Evolutionary conservation across 257 asterid genomes (phyloP).

Genomic region (Lycium barbarum): DNA sequence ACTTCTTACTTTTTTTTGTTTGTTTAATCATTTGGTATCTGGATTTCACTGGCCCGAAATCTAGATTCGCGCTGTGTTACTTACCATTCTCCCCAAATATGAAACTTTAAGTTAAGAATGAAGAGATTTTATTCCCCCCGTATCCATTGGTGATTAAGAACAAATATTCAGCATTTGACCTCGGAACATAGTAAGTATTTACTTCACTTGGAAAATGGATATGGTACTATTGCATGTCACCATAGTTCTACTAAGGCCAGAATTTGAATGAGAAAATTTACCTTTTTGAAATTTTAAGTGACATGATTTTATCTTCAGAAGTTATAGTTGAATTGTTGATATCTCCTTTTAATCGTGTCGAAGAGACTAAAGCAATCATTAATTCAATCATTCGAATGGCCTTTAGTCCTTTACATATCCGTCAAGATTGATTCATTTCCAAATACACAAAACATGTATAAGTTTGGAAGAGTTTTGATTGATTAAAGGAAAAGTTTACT

Average conservation of each 20-base stretch:
- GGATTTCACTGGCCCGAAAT: too few relatives aligned
- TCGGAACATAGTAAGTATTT: neutral
- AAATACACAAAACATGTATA: neutral
- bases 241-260: too few relatives aligned
- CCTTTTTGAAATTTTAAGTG: neutral
- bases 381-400: neutral
- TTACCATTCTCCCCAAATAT: neutral
- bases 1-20: too few relatives aligned
- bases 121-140: neutral
- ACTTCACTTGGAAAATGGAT: neutral
- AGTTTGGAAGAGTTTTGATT: too few relatives aligned
- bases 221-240: too few relatives aligned
- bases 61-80: too few relatives aligned
- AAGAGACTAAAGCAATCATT: neutral
- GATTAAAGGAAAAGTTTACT: neutral
- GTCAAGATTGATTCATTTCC: neutral
- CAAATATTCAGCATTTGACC: too few relatives aligned
- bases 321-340: neutral
- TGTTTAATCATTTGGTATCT: neutral
- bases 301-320: neutral
- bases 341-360: neutral
- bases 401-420: too few relatives aligned
- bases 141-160: neutral
- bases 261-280: neutral
- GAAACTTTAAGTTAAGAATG: too few relatives aligned